Percentiles rank a stretch among this genome's conserved stretches.
phyloP scores from a whole-genome alignment of 2,329 filamentous ascomycete genomes.

The Aureobasidium lini region DNA sequence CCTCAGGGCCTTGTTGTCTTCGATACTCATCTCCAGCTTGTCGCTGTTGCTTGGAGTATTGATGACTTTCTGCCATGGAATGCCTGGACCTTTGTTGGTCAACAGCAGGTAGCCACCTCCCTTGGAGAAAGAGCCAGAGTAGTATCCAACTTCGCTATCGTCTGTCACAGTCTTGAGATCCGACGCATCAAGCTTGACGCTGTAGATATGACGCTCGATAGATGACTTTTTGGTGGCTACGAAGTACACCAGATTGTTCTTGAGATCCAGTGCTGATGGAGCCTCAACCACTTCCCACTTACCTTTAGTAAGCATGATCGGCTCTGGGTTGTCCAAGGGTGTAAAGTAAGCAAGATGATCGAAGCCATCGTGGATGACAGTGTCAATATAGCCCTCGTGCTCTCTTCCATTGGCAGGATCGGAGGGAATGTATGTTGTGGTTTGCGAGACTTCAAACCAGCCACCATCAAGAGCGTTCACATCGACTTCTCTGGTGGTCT shows the following conservation, averaged over 20 bases:
- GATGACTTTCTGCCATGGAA: slow-evolving; percentile 87
- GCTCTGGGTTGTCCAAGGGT: slow-evolving; percentile 74
- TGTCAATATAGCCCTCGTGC: slow-evolving; percentile 88
- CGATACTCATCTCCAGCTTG: slow-evolving; percentile 62
- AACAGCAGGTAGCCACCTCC: slow-evolving; percentile 78
- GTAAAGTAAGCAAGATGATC: slow-evolving; percentile 93
- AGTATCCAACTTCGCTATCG: slow-evolving; percentile 66
- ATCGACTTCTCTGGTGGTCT: slow-evolving; percentile 71
- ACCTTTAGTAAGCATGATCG: slow-evolving; percentile 78
- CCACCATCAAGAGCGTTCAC: slow-evolving; percentile 83
- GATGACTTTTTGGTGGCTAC: slow-evolving; percentile 77
- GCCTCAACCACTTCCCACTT: slow-evolving; percentile 86
- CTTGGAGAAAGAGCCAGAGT: slow-evolving; percentile 74
- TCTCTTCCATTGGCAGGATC: slow-evolving; percentile 62
- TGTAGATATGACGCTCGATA: slow-evolving; percentile 86
- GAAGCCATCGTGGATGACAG: slow-evolving; percentile 74
- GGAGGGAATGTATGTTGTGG: slow-evolving; percentile 77
- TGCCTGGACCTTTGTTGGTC: slow-evolving; percentile 71
- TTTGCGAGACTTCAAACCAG: slow-evolving; percentile 91
- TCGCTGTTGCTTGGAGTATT: slow-evolving; percentile 65
- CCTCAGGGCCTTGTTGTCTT: slow-evolving; percentile 67
- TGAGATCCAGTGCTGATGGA: slow-evolving; percentile 75
- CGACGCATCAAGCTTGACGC: slow-evolving; percentile 71
- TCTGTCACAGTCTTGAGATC: slow-evolving; percentile 68
- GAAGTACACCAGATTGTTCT: slow-evolving; percentile 86